Percentiles rank a stretch among this genome's conserved stretches.
Conservation (phyloP, 345 rosid genomes). For the Eutrema japonicum region DNA sequence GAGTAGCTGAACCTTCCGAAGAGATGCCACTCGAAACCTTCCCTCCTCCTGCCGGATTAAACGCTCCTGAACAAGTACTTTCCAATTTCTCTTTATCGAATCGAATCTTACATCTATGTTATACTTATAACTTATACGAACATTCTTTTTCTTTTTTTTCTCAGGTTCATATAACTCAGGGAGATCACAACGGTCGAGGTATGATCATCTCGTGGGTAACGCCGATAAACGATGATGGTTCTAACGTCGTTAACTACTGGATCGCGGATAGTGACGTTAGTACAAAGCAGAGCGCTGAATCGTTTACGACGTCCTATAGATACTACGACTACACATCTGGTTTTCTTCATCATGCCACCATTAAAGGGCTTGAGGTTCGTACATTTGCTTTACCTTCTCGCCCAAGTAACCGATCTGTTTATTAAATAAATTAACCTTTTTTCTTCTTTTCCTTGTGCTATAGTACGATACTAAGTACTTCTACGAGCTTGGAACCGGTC, state of each 20-base stretch:
- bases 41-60: conserved; percentile 37
- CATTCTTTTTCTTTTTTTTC: neutral
- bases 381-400: neutral
- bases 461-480: conserved; percentile 58
- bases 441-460: neutral
- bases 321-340: conserved; percentile 54
- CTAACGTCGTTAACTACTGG: conserved; percentile 47
- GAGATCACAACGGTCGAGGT: conserved; percentile 50
- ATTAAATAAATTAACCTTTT: neutral
- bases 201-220: conserved; percentile 58
- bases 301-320: conserved; percentile 39
- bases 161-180: conserved; percentile 61
- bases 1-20: conserved; percentile 38
- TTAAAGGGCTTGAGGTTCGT: conserved; percentile 48
- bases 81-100: neutral
- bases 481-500: conserved; percentile 57
- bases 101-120: neutral
- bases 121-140: neutral
- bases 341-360: conserved; percentile 54
- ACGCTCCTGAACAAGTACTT: conserved; percentile 40
- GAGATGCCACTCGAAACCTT: conserved; percentile 42
- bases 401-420: neutral
- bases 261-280: conserved; percentile 24
- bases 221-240: conserved; percentile 34
- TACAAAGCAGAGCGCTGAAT: conserved; percentile 31